Conservation (phyloP, 2,329 filamentous ascomycete genomes). For the Pseudogymnoascus sp. region DNA sequence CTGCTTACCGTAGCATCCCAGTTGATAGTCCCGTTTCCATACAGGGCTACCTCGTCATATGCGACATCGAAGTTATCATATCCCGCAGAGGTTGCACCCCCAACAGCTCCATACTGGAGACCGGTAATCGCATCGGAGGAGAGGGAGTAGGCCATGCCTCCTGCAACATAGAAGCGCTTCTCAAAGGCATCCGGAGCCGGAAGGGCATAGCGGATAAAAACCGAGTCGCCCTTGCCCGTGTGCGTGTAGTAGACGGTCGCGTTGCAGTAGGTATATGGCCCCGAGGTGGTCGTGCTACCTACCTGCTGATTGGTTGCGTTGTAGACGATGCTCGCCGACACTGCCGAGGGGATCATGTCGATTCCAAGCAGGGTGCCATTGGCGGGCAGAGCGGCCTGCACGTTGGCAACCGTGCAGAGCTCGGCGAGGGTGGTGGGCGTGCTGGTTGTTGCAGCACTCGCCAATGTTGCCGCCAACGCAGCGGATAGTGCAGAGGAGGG, state of each 20-base stretch:
- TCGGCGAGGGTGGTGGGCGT: constrained; percentile 28
- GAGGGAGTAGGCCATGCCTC: too few species aligned
- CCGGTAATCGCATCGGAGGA: too few species aligned
- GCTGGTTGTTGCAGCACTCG: constrained; percentile 19
- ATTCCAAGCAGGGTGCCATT: constrained; percentile 36
- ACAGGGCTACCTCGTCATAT: too few species aligned
- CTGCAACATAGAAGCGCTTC: too few species aligned
- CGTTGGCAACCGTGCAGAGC: constrained; percentile 35
- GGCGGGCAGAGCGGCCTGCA: constrained; percentile 34
- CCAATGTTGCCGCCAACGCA: constrained; percentile 21
- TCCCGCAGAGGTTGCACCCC: too few species aligned
- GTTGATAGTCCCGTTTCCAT: too few species aligned
- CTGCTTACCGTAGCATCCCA: too few species aligned
- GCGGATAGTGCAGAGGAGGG: constrained; percentile 10
- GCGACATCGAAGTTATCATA: too few species aligned
- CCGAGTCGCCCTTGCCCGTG: constrained; percentile 18
- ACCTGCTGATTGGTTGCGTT: constrained; percentile 23
- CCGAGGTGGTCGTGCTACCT: constrained; percentile 22
- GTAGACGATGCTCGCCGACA: constrained; percentile 33
- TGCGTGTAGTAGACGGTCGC: constrained; percentile 31
- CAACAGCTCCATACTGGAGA: too few species aligned
- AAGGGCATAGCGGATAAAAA: too few species aligned
- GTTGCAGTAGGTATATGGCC: constrained; percentile 29
- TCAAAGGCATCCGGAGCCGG: too few species aligned
- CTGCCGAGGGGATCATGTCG: constrained; percentile 32